Evolutionary conservation across 164 flowering plant genomes (phyloP).

Genomic region (Saururus chinensis): DNA sequence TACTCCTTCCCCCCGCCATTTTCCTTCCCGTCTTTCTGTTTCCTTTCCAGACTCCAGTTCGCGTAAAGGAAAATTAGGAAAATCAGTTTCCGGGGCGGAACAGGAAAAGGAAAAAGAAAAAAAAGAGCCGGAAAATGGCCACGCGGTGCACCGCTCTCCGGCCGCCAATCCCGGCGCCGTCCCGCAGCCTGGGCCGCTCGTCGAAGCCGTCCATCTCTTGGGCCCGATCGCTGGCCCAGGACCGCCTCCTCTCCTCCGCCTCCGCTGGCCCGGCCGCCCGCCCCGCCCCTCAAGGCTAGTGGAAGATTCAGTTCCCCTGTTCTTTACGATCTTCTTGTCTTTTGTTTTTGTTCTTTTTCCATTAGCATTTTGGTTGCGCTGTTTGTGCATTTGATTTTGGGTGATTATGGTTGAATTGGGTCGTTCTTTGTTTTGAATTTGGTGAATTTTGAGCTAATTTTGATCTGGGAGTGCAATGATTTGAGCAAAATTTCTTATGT

Average conservation of each 20-base stretch:
- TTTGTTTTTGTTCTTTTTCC: background rate
- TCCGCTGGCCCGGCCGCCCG: conserved; percentile 3
- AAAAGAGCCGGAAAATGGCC: conserved; percentile 23
- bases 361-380: background rate
- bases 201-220: conserved; percentile 6
- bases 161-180: conserved; percentile 23
- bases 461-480: background rate
- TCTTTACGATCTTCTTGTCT: background rate
- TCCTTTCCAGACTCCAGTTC: too few species aligned
- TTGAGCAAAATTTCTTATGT: too few species aligned
- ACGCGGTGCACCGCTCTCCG: conserved; percentile 21
- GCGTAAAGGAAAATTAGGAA: too few species aligned
- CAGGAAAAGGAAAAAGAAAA: background rate
- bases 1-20: too few species aligned
- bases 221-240: conserved; percentile 10
- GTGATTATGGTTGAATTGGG: too few species aligned
- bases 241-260: conserved; percentile 13
- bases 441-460: background rate
- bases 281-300: conserved; percentile 11
- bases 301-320: too few species aligned
- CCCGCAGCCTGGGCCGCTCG: conserved; percentile 15
- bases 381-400: background rate
- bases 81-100: background rate
- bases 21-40: background rate
- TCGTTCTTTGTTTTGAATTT: background rate